Evolutionary conservation across 1,139 yeast genomes (phyloP), one percentile per base, ranked within the genome.

Genomic region (Zhuliangozyma parablackwelliae): DNA sequence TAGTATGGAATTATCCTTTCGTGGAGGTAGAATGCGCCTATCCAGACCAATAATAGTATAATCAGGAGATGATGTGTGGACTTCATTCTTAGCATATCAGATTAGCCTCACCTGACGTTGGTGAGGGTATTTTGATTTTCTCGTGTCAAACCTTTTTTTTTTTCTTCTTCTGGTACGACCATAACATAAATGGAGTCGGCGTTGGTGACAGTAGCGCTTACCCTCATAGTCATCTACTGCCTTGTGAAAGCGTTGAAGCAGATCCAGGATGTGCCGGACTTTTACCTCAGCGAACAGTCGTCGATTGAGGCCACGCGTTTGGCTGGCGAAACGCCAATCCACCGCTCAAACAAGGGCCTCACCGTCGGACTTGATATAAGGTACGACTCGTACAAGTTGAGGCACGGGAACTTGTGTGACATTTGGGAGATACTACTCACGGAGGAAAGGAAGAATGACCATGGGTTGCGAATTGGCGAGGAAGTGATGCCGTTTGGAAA

Each of bases 351-450:
- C 36, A 75, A 80, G 50, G 81, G 83, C 0, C 63, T 83, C 31
- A 66, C 82, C 21, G 77, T 84, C 1, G 94, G 94, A 0, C 60
- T 84, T 34, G 78, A 78, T 32, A 72, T 84, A 21, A 67, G 85
- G 37, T 69, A 69, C 41, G 69, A 74, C 35, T 80, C 75, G 27
- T 83, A 81, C 56, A 79, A 76, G 48, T 49, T 82, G 16, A 65
- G 92, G 46, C 80, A 80, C 51, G 92, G 92, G 7, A 80, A 78
- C 45, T 57, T 82, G 39, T 71, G 78, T 48, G 94, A 82, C 57
- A 56, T 82, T 3, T 83, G 90, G 89, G 41, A 32, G 10, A 35
- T 44, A 8, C 29, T 35, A 8, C 25, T 40, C 26, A 24, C 28
- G 7, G 8, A 29, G n/a, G 21, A 25, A 10, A 24, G 20, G 12